phyloP scores from a whole-genome alignment of 202 grass and related monocot species.

The Panicum virgatum region DNA sequence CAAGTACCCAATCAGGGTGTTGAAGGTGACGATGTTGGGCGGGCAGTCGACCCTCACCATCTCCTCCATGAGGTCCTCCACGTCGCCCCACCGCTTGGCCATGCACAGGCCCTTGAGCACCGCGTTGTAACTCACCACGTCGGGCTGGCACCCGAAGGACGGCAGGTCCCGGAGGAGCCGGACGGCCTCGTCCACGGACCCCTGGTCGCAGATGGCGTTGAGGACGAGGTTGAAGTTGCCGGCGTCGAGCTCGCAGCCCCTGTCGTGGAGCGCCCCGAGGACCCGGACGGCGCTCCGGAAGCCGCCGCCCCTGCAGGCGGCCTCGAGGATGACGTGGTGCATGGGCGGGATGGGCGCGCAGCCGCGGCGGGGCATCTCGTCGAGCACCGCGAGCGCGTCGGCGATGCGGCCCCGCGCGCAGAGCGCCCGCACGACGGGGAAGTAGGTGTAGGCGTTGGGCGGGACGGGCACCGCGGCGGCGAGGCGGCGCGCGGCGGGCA shows the following conservation, averaged over 20 bases:
- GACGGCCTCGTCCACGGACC: conserved; percentile 50
- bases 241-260: conserved; percentile 55
- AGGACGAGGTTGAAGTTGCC: conserved; percentile 65
- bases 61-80: conserved; percentile 49
- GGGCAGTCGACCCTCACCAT: conserved; percentile 58
- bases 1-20: conserved; percentile 59
- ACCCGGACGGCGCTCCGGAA: conserved; percentile 49
- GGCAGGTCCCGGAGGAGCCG: conserved; percentile 46
- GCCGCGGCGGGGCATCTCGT: conserved; percentile 46
- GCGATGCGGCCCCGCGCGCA: conserved; percentile 48
- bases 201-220: conserved; percentile 58
- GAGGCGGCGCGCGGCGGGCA: too few species aligned
- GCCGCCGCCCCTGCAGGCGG: conserved; percentile 52
- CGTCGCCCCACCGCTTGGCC: conserved; percentile 60
- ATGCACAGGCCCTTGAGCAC: conserved; percentile 58
- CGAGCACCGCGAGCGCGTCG: conserved; percentile 61
- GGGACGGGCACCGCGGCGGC: conserved; percentile 43
- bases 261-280: conserved; percentile 45
- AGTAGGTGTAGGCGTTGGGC: conserved; percentile 72
- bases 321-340: conserved; percentile 66
- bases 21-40: conserved; percentile 62
- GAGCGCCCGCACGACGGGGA: conserved; percentile 55
- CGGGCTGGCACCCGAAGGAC: conserved; percentile 46
- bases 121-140: conserved; percentile 59
- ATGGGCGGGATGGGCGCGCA: conserved; percentile 57